These are phyloP conservation scores for Plasmodium vinckei DNA, from an alignment of 169 alveolate species.

Conservation along the genomic window DNA sequence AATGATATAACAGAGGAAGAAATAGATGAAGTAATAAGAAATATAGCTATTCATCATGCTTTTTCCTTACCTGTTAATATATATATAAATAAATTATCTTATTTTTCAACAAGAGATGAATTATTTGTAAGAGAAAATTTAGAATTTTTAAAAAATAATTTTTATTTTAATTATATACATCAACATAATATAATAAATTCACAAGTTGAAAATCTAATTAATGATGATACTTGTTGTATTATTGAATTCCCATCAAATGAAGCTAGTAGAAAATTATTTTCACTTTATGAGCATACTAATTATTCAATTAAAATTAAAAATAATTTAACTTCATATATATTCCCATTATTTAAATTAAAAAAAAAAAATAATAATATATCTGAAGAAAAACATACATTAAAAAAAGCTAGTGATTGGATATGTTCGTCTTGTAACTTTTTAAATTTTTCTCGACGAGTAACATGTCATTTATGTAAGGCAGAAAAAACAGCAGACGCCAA, in stretches of 20 bases:
- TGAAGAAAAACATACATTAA: constrained; percentile 39
- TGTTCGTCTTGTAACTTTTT: constrained; percentile 84
- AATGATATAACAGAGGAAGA: constrained; percentile 79
- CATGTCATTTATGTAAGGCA: constrained; percentile 71
- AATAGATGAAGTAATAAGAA: constrained; percentile 81
- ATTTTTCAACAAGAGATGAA: constrained; percentile 49
- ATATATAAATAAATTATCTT: constrained; percentile 62
- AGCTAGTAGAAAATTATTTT: constrained; percentile 68
- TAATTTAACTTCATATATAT: constrained; percentile 41
- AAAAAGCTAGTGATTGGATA: constrained; percentile 80
- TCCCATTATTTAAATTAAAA: constrained; percentile 42
- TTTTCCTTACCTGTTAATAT: constrained; percentile 79
- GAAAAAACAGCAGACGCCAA: constrained; percentile 55
- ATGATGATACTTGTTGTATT: constrained; percentile 64
- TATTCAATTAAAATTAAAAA: constrained; percentile 19
- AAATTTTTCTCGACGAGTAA: constrained; percentile 80
- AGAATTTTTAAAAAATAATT: constrained; percentile 69
- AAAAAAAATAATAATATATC: constrained; percentile 13
- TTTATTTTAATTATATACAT: constrained; percentile 60
- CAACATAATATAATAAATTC: constrained; percentile 13
- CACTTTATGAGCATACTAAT: constrained; percentile 74
- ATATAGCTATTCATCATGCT: constrained; percentile 81
- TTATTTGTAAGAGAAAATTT: constrained; percentile 51
- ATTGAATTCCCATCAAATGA: constrained; percentile 69
- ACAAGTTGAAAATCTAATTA: constrained; percentile 16